phyloP scores from a whole-genome alignment of 2,329 filamentous ascomycete genomes.

The Nothophoma quercina region DNA sequence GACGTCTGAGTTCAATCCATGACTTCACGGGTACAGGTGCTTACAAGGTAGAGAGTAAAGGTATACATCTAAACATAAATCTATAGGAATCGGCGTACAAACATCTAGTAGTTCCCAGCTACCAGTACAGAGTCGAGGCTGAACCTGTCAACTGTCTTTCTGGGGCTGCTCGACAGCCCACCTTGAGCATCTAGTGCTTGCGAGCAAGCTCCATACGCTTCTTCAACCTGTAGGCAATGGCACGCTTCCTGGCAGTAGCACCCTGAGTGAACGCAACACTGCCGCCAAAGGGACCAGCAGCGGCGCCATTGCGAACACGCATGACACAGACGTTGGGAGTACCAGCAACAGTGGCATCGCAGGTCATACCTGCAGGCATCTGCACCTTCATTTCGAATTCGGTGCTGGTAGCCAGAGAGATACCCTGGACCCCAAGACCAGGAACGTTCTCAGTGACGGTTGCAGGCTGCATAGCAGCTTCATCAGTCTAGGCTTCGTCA shows the following conservation, averaged over 20 bases:
- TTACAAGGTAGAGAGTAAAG: not conserved
- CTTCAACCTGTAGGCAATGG: slow-evolving; percentile 62
- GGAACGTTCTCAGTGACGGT: slow-evolving; percentile 68
- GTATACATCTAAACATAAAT: not conserved
- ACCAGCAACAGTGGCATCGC: slow-evolving; percentile 66
- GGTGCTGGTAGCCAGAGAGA: slow-evolving; percentile 65
- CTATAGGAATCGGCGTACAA: not conserved
- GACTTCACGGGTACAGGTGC: not conserved
- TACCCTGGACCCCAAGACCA: slow-evolving; percentile 63
- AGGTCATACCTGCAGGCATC: slow-evolving; percentile 74
- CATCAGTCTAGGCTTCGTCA: slow-evolving; percentile 53
- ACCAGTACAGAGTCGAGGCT: not conserved
- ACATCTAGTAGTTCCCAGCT: not conserved
- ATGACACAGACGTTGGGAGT: slow-evolving; percentile 70
- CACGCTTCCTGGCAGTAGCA: slow-evolving; percentile 65
- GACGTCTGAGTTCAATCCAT: too few relatives aligned
- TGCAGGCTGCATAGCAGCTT: slow-evolving; percentile 66
- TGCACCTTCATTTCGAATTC: slow-evolving; percentile 70
- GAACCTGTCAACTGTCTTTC: not conserved
- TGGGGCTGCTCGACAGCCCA: not conserved
- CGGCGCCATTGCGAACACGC: slow-evolving; percentile 67
- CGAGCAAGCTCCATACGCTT: slow-evolving; percentile 47
- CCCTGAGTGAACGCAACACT: slow-evolving; percentile 71
- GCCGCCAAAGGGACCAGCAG: slow-evolving; percentile 72
- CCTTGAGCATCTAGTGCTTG: slow-evolving; percentile 24